phyloP scores from a whole-genome alignment of 495 filamentous ascomycete genomes.

The Beverwykella pulmonaria region DNA sequence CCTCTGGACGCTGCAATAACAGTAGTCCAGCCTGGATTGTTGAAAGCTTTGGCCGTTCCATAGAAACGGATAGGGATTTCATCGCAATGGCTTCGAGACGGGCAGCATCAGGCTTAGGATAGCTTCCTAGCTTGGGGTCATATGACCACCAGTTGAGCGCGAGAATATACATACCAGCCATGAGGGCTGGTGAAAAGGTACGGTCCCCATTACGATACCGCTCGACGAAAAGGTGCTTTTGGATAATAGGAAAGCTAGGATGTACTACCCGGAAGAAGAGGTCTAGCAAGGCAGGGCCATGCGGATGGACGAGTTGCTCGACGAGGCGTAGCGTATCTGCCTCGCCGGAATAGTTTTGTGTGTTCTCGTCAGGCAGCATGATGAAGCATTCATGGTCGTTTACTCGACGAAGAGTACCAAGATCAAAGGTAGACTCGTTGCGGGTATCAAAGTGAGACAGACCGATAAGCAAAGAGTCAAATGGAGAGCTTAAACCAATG shows the following conservation, averaged over 20 bases:
- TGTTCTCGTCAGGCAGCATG: constrained; percentile 68
- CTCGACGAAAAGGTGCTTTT: constrained; percentile 84
- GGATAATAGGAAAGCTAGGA: constrained; percentile 85
- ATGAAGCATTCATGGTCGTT: constrained; percentile 83
- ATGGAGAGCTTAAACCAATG: constrained; percentile 61
- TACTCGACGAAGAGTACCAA: constrained; percentile 75
- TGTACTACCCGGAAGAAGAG: constrained; percentile 88
- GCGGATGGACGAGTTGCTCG: constrained; percentile 78
- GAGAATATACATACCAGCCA: constrained; percentile 88
- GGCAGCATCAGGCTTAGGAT: constrained; percentile 70
- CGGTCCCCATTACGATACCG: constrained; percentile 75
- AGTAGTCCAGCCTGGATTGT: constrained; percentile 90
- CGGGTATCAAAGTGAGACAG: constrained; percentile 70
- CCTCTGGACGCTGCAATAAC: constrained; percentile 82
- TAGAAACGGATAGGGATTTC: constrained; percentile 70
- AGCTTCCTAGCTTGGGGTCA: constrained; percentile 64
- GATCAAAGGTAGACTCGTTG: constrained; percentile 68
- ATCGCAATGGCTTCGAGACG: constrained; percentile 78
- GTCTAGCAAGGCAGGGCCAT: constrained; percentile 79
- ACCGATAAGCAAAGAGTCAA: constrained; percentile 72
- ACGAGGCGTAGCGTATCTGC: constrained; percentile 73
- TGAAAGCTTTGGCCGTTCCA: constrained; percentile 85
- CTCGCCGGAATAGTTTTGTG: constrained; percentile 63
- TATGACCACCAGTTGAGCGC: constrained; percentile 88
- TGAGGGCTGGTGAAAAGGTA: constrained; percentile 77